phyloP scores from a whole-genome alignment of 805 yeast genomes.

The Debaryomyces hansenii region DNA sequence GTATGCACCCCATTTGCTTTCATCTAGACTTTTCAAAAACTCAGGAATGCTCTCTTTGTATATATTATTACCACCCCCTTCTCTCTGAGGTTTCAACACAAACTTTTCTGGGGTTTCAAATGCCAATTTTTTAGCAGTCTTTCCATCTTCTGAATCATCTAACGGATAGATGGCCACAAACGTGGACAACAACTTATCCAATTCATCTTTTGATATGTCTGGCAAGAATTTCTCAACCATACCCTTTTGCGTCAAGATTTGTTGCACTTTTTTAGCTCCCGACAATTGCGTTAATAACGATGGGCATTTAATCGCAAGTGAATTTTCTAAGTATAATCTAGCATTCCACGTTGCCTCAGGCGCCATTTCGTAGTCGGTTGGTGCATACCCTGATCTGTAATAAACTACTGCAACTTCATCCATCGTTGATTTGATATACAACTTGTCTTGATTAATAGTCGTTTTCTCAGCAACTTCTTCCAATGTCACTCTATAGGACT shows the following conservation, averaged over 20 bases:
- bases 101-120: conserved; percentile 63
- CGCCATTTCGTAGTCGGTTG: conserved; percentile 64
- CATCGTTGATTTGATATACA: conserved; percentile 53
- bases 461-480: conserved; percentile 53
- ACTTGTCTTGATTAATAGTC: conserved; percentile 42
- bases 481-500: conserved; percentile 66
- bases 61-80: conserved; percentile 97
- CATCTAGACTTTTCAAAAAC: conserved; percentile 59
- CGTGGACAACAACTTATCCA: conserved; percentile 49
- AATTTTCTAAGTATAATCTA: conserved; percentile 67
- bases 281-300: conserved; percentile 83
- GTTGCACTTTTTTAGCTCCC: conserved; percentile 94
- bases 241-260: conserved; percentile 63
- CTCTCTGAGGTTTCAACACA: conserved; percentile 96
- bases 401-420: conserved; percentile 86
- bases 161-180: conserved; percentile 88
- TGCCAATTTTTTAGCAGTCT: conserved; percentile 63
- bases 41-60: conserved; percentile 83
- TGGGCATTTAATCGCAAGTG: conserved; percentile 89
- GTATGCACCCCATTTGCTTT: conserved; percentile 83
- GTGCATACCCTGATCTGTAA: conserved; percentile 87
- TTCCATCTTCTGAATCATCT: conserved; percentile 67
- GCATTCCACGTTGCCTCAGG: conserved; percentile 73
- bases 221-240: conserved; percentile 50
- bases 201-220: conserved; percentile 21